Evolutionary conservation across 345 rosid species (phyloP).

Genomic region (Sonneratia caseolaris): DNA sequence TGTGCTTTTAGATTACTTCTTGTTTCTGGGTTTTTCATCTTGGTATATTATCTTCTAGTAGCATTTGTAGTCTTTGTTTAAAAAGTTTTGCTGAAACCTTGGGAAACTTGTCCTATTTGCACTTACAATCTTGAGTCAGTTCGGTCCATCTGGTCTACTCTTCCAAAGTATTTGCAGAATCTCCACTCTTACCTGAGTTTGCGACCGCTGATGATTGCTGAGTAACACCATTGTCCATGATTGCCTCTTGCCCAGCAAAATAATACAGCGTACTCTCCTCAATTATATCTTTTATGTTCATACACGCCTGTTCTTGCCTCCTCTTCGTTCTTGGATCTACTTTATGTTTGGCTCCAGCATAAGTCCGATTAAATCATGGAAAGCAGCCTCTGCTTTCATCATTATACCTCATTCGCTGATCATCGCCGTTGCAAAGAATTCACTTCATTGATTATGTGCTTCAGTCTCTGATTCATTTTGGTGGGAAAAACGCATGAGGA

Average conservation of each 20-base stretch:
- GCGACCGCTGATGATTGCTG: conserved; percentile 50
- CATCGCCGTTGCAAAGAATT: not conserved
- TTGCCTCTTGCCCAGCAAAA: conserved; percentile 57
- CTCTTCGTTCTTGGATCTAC: not conserved
- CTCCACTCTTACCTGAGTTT: conserved; percentile 42
- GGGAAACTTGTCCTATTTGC: too few relatives aligned
- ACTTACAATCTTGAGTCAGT: conserved; percentile 20
- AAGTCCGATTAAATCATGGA: conserved; percentile 4
- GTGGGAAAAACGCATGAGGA: conserved; percentile 5
- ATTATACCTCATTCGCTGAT: conserved; percentile 6
- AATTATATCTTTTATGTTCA: conserved; percentile 5
- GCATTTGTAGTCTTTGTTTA: too few relatives aligned
- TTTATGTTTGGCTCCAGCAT: conserved; percentile 8
- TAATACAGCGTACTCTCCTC: conserved; percentile 39
- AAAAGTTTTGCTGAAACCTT: too few relatives aligned
- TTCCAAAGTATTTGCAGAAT: conserved; percentile 27
- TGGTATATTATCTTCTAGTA: too few relatives aligned
- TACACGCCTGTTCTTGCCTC: not conserved
- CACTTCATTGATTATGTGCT: conserved; percentile 3
- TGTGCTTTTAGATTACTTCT: too few relatives aligned
- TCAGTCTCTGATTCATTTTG: conserved; percentile 8
- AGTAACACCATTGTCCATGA: conserved; percentile 44
- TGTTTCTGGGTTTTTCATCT: too few relatives aligned
- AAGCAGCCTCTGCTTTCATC: conserved; percentile 1
- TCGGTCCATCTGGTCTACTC: conserved; percentile 14